Base-by-base conservation (phyloP, 2,329 filamentous ascomycete genomes). In the Fusarium sp. region DNA sequence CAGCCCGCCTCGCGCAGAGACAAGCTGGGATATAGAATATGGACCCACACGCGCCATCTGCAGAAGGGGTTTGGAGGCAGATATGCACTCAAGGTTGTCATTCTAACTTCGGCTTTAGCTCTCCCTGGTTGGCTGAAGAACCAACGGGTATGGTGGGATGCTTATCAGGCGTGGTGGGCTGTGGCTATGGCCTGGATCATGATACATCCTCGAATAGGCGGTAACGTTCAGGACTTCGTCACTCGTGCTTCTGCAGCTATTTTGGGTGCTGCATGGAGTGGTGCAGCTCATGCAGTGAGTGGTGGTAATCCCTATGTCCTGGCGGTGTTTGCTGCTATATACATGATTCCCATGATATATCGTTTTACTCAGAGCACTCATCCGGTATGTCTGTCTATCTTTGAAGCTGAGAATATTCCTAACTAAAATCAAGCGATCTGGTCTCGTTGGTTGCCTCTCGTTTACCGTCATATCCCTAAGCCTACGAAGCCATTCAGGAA, bases 301-400 rank as follows among this genome's bases (percentile, higher is more conserved):
- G 67, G 82, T 40, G 85, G 85, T 9, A 87, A 83, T 67, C 84
- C 84, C 0, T 87, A 83, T 67, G 81, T 88, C 3, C 82, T 87
- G 74, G 85, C 82, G 6, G 81, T 80, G 0, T 88, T 88, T 74
- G 82, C 85, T 15, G 78, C 80, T 5, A 77, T 88, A 8, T 88
- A 83, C 68, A 87, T 88, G 84, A 69, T 85, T n/a, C 87, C 86
- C 1, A 87, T 87, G 85, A 76, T 87, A 13, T 86, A 87, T 61
- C 80, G 85, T 27, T 87, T 82, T 60, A 85, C 84, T 0, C 84
- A 85, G 57, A 87, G 84, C 69, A 76, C 80, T 11, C 85, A 88
- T 72, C 83, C 85, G 33, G 82, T 83, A 78, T 71, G 79, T 46
- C 23, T 71, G 79, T 46, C 23, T 18, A 17, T 11, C 8, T 14